Evolutionary conservation across 2,329 filamentous ascomycete species (phyloP), one percentile per base, ranked within the genome.

Genomic region (Endothia cerciana): DNA sequence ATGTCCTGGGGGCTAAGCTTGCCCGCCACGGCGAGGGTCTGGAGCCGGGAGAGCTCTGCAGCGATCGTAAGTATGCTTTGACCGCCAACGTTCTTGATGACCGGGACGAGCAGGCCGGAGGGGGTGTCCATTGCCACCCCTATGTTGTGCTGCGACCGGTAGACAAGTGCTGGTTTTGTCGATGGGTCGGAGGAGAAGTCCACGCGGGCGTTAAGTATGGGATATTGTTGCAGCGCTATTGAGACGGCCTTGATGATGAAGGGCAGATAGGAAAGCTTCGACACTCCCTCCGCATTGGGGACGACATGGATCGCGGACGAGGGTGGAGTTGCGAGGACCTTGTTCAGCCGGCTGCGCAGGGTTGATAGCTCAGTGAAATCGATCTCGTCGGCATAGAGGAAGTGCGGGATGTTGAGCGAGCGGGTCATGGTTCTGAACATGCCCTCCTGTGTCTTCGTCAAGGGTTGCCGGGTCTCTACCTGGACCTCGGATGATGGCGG

Each of bases 361-460:
- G 85, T 79, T 66, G 88, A 88, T 4, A 99, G 85, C 47, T 85
- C 82, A 53, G 91, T 89, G 76, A 97, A 90, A 79, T 96, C 91
- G 60, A 97, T 83, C 75, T 94, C 92, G 78, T 97, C 93, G 47
- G 93, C 91, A 80, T 97, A 99, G 68, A 98, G 87, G 79, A 99
- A 97, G 79, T 98, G 95, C 0, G 95, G 95, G 72, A 97, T 98
- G 60, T 80, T 87, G 69, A 99, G 85, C 2, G 94, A 97, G 66
- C 89, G 89, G 17, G 94, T 97, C 95, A 99, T 99, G 67, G 89
- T 86, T 81, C 96, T 97, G 88, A 97, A 98, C 95, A 99, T 99
- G 75, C 93, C 91, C 45, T 87, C 84, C 79, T 98, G 94, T 17
- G 92, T 91, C 45, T 89, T 89, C 15, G 92, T 92, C 68, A 99